A percentile compares a stretch with the other conserved stretches of the same genome.
Evolutionary conservation across 345 rosid genomes (phyloP).

Genomic region (Dipteronia dyeriana): DNA sequence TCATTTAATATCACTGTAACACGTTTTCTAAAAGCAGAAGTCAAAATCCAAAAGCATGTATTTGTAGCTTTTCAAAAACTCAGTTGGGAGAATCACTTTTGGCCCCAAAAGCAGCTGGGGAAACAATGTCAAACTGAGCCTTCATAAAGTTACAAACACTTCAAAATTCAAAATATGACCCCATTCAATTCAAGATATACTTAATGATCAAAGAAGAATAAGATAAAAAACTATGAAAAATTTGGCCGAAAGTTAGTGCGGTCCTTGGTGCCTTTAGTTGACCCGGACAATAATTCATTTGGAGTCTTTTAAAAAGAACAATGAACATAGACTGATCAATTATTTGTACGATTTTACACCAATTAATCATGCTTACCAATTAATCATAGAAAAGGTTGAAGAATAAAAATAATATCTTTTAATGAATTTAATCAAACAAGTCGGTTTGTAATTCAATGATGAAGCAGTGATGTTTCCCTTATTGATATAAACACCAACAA

Average conservation of each 20-base stretch:
- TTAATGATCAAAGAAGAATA: neutral
- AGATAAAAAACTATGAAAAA: neutral
- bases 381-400: neutral
- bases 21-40: too few relatives aligned
- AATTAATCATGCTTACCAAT: neutral
- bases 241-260: neutral
- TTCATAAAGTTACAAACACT: neutral
- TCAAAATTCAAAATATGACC: neutral
- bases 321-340: neutral
- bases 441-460: too few relatives aligned
- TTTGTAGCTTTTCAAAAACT: too few relatives aligned
- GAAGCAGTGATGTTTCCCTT: too few relatives aligned
- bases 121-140: too few relatives aligned
- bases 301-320: slow-evolving; percentile 1
- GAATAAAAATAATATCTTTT: neutral
- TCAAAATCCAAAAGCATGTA: too few relatives aligned
- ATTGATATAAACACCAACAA: neutral
- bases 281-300: neutral
- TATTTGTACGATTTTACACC: neutral
- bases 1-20: too few relatives aligned
- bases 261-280: neutral
- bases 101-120: too few relatives aligned
- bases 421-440: too few relatives aligned
- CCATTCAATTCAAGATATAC: neutral
- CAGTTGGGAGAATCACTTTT: too few relatives aligned